These are phyloP conservation scores for Pulveroboletus sp. DNA, from an alignment of 768 basidiomycete genomes.

Conservation along the genomic window DNA sequence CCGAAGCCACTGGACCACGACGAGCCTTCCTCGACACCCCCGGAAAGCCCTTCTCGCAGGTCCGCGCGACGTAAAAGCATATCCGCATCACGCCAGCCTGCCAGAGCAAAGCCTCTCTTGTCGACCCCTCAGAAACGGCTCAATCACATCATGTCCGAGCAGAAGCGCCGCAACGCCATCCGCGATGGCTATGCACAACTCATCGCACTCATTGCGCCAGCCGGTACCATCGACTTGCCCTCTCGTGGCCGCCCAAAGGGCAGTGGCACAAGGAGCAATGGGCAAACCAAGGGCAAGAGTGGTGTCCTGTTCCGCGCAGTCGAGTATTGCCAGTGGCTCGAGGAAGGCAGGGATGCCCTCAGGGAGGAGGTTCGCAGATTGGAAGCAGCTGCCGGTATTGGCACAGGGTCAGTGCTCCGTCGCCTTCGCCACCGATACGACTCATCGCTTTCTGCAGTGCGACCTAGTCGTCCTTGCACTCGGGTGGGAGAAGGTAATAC, in stretches of 20 bases:
- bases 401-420: slow-evolving; percentile 15
- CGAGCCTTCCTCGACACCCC: slow-evolving; percentile 6
- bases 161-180: slow-evolving; percentile 90
- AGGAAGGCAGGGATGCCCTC: slow-evolving; percentile 74
- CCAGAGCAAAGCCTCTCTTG: slow-evolving; percentile 61
- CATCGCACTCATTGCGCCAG: slow-evolving; percentile 78
- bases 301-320: slow-evolving; percentile 85
- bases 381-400: slow-evolving; percentile 64
- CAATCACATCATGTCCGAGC: slow-evolving; percentile 94
- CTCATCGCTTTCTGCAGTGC: too few relatives aligned
- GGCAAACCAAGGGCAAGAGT: slow-evolving; percentile 82
- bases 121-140: slow-evolving; percentile 85
- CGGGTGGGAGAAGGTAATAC: not conserved
- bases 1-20: slow-evolving; percentile 10
- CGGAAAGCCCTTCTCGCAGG: slow-evolving; percentile 13
- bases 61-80: slow-evolving; percentile 23
- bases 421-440: not conserved
- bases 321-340: slow-evolving; percentile 84
- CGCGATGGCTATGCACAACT: slow-evolving; percentile 87
- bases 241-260: slow-evolving; percentile 80
- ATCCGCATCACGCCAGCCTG: slow-evolving; percentile 24
- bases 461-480: not conserved
- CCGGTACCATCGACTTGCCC: slow-evolving; percentile 72
- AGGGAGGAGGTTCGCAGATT: slow-evolving; percentile 63
- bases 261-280: slow-evolving; percentile 61